These are phyloP conservation scores for Ophiostoma tasmaniense DNA, from an alignment of 2,329 filamentous ascomycete genomes.

Conservation along the genomic window DNA sequence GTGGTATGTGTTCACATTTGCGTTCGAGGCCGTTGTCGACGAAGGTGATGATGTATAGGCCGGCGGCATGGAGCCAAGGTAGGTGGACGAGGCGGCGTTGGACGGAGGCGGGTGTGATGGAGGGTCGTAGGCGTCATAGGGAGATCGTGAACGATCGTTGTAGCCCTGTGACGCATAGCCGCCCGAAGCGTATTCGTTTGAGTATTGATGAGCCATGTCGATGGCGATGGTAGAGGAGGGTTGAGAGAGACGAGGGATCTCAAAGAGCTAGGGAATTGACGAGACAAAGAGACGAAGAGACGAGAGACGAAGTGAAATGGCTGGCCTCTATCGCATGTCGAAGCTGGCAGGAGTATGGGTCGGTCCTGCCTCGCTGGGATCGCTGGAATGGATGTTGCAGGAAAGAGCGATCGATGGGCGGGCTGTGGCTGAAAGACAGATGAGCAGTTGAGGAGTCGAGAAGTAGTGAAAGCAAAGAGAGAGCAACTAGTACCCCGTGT, in stretches of 20 bases:
- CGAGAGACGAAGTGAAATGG: background rate
- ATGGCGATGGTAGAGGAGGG: background rate
- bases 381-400: background rate
- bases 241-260: background rate
- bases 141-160: slow-evolving; percentile 10
- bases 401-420: background rate
- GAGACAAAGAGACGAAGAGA: background rate
- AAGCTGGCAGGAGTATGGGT: background rate
- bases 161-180: slow-evolving; percentile 14
- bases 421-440: background rate
- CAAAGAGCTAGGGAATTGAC: background rate
- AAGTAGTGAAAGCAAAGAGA: background rate
- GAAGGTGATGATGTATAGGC: slow-evolving; percentile 22
- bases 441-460: background rate
- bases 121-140: slow-evolving; percentile 27
- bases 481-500: background rate
- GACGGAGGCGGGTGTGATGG: slow-evolving; percentile 16
- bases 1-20: slow-evolving; percentile 30
- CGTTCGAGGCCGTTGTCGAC: slow-evolving; percentile 24
- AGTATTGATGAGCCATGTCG: slow-evolving; percentile 24
- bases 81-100: slow-evolving; percentile 8
- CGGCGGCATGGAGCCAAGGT: slow-evolving; percentile 24
- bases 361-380: background rate
- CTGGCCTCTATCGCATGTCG: background rate
- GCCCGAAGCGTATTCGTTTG: slow-evolving; percentile 33